Evolutionary conservation across 441 rosid genomes (phyloP).

Genomic region (Gossypium aridum): DNA sequence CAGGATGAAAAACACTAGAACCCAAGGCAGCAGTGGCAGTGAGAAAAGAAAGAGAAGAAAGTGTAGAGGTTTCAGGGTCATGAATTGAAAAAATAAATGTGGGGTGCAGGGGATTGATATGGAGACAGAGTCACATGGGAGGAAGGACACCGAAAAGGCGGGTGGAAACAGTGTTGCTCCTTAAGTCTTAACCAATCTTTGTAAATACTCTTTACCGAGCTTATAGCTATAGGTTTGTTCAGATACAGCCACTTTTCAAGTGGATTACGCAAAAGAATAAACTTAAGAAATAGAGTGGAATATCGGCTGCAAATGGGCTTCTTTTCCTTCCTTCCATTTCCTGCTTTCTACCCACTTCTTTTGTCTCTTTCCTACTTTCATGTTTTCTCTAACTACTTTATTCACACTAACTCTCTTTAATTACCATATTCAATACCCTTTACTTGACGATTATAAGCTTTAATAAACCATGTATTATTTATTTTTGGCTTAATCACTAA

Average conservation of each 20-base stretch:
- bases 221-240: background rate
- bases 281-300: background rate
- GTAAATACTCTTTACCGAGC: background rate
- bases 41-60: slow-evolving; percentile 2
- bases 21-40: background rate
- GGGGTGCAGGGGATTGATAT: background rate
- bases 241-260: background rate
- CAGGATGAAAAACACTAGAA: background rate
- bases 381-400: background rate
- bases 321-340: background rate
- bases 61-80: background rate
- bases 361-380: slow-evolving; percentile 13
- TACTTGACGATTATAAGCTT: background rate
- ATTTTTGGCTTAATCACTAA: background rate
- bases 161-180: slow-evolving; percentile 19
- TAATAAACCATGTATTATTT: background rate
- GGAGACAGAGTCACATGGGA: slow-evolving; percentile 26
- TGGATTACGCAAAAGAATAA: slow-evolving; percentile 11
- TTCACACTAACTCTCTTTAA: background rate
- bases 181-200: background rate
- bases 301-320: background rate
- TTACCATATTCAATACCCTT: background rate
- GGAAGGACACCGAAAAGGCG: slow-evolving; percentile 25
- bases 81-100: background rate
- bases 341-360: background rate